phyloP scores from a whole-genome alignment of 139 green algal species.

The Diplosphaera chodatii region DNA sequence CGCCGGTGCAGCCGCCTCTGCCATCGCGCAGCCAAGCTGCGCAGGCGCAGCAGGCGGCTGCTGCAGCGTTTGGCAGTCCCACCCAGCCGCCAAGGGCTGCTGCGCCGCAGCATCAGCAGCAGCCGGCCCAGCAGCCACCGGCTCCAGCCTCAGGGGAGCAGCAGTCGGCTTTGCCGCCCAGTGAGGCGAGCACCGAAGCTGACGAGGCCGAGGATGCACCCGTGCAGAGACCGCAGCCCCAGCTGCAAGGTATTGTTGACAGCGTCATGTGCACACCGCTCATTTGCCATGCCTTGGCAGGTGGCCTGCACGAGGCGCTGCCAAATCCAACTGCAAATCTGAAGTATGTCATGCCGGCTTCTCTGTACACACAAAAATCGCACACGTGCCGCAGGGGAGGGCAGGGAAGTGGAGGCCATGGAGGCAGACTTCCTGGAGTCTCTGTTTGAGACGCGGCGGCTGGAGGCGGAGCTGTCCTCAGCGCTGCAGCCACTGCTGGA shows the following conservation, averaged over 20 bases:
- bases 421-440: constrained; percentile 32
- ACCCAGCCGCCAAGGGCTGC: not conserved
- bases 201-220: not conserved
- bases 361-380: too few relatives aligned
- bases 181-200: not conserved
- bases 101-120: not conserved
- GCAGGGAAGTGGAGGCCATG: constrained; percentile 16
- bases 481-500: constrained; percentile 8
- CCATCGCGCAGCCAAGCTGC: too few relatives aligned
- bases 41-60: too few relatives aligned
- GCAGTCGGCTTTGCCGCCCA: not conserved
- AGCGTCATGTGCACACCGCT: too few relatives aligned
- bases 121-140: not conserved
- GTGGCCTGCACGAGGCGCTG: too few relatives aligned
- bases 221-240: not conserved
- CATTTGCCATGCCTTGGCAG: too few relatives aligned
- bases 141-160: not conserved
- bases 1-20: too few relatives aligned
- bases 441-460: constrained; percentile 15
- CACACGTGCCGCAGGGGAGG: constrained; percentile 17
- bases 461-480: constrained; percentile 18
- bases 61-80: not conserved
- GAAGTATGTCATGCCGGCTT: too few relatives aligned
- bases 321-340: too few relatives aligned
- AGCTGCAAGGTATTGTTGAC: not conserved